Base-by-base conservation (phyloP, 2,329 filamentous ascomycete genomes). In the Fusarium albosuccineum region DNA sequence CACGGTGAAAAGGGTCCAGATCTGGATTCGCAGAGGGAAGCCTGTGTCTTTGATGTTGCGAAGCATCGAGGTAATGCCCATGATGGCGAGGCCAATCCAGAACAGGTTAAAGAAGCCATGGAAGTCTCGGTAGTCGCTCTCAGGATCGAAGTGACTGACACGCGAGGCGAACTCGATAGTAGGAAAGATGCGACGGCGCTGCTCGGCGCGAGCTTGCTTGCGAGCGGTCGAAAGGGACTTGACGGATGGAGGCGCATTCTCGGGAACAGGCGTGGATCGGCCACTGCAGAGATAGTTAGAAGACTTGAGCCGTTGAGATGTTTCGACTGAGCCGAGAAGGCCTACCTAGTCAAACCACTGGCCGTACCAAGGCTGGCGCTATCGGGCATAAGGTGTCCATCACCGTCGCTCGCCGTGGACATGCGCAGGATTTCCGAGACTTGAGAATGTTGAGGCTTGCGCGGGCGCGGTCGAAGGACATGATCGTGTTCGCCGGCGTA, bases 71-170 rank as follows among this genome's bases (percentile, higher is more conserved):
- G 95, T 98, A 66, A 97, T 91, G 73, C 94, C 93, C 94, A 99
- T 97, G 78, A 99, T 97, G 70, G 92, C 93, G 62, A 99, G 85
- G 9, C 93, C 93, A 68, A 99, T 95, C 96, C 96, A 99, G 82
- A 99, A 99, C 37, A 99, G 87, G 55, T 96, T 93, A 82, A 97
- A 99, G 86, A 99, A 99, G 76, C 96, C 96, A 73, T 93, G 89
- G 78, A 99, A 99, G 79, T 99, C 94, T 74, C 90, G 90, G 78
- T 98, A 94, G 74, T 97, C 94, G 79, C 92, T 97, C 50, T 88
- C 86, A 0, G 94, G 94, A 76, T 99, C 96, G 77, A 99, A 97
- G 81, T 99, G 95, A 16, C 95, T 98, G 22, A 98, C 91, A 59
- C 96, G 91, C 62, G 92, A 91, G 40, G 92, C 88, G 81, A 95